phyloP scores from a whole-genome alignment of 1,284 basidiomycete species.

The Chiua sp. region DNA sequence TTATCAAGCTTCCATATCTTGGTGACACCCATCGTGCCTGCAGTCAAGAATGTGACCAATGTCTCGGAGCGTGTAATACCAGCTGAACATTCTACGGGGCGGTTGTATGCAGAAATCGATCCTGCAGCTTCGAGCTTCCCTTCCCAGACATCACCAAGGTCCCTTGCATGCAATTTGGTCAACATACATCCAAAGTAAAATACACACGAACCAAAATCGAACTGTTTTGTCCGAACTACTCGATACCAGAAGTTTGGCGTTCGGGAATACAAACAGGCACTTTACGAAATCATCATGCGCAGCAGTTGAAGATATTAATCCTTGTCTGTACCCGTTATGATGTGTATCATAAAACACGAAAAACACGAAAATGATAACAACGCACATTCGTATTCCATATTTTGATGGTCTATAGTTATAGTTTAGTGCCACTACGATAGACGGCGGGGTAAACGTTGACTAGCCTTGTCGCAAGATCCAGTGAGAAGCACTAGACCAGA shows the following conservation, averaged over 20 bases:
- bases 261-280: conserved; percentile 71
- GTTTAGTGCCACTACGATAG: conserved; percentile 7
- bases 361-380: conserved; percentile 6
- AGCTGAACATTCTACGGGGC: conserved; percentile 70
- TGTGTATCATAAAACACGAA: conserved; percentile 1
- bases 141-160: conserved; percentile 52
- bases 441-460: conserved; percentile 13
- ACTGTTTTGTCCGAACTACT: conserved; percentile 92
- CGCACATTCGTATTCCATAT: conserved; percentile 81
- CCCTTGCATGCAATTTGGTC: conserved; percentile 49
- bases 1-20: conserved; percentile 73
- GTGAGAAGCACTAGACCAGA: conserved; percentile 67
- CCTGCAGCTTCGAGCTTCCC: conserved; percentile 58
- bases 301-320: conserved; percentile 67
- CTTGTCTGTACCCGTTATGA: conserved; percentile 59
- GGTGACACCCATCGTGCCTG: conserved; percentile 87
- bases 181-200: neutral
- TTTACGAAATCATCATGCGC: conserved; percentile 92
- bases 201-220: conserved; percentile 74
- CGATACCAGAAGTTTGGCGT: conserved; percentile 74
- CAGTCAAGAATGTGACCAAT: conserved; percentile 69
- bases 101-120: conserved; percentile 74
- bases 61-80: conserved; percentile 50
- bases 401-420: conserved; percentile 66
- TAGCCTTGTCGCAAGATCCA: conserved; percentile 90